A percentile compares a stretch with the other conserved stretches of the same genome.
phyloP scores from a whole-genome alignment of 371 early-diverging fungal genomes.

The Umbelopsis sp. region DNA sequence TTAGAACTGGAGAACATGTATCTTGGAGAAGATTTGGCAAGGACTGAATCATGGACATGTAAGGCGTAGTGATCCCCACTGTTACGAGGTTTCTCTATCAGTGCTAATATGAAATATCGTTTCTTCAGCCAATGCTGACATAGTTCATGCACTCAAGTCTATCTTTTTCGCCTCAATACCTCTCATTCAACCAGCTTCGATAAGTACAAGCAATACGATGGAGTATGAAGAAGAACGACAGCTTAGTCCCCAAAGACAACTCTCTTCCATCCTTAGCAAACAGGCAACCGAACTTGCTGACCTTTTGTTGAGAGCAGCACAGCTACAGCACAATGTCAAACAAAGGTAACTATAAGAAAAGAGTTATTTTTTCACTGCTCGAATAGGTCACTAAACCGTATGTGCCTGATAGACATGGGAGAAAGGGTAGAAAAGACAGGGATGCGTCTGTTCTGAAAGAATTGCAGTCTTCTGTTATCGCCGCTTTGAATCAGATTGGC shows the following conservation, averaged over 20 bases:
- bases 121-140: not conserved
- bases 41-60: conserved; percentile 1
- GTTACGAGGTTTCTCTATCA: no score
- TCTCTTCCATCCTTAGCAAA: not conserved
- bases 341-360: not conserved
- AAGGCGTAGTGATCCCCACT: not conserved
- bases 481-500: conserved; percentile 1
- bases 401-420: not conserved
- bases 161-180: conserved; percentile 7
- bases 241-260: not conserved
- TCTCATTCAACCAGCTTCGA: not conserved
- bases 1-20: not conserved
- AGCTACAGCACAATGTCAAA: not conserved
- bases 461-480: not conserved
- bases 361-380: no score
- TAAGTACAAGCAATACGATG: not conserved
- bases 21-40: not conserved
- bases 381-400: not conserved
- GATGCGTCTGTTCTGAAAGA: not conserved
- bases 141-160: conserved; percentile 5
- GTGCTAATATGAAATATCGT: not conserved
- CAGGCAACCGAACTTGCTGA: not conserved
- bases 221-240: conserved; percentile 7
- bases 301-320: not conserved
- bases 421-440: not conserved